Conservation (phyloP, 1,284 basidiomycete species). For the Limonomyces culmigenus region DNA sequence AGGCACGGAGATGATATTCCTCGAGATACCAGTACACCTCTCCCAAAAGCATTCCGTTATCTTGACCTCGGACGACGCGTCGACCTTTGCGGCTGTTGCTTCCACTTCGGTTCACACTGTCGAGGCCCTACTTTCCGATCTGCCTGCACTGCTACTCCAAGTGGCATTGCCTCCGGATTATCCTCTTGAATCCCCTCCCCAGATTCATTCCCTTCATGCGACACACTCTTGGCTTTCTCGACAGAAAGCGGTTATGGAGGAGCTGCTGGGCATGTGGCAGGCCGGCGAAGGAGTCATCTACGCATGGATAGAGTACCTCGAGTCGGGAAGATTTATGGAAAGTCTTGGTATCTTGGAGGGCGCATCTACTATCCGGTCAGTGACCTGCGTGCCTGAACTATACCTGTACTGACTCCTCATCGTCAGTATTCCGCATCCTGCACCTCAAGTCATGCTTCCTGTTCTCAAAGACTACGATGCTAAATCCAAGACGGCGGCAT, state of each 20-base stretch:
- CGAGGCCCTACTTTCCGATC: slow-evolving; percentile 19
- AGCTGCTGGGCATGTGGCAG: slow-evolving; percentile 37
- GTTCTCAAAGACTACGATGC: slow-evolving; percentile 31
- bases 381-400: slow-evolving; percentile 5
- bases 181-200: slow-evolving; percentile 33
- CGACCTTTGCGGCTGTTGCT: background rate
- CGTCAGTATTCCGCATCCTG: slow-evolving; percentile 34
- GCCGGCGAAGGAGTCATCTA: slow-evolving; percentile 44
- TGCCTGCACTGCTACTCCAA: slow-evolving; percentile 47
- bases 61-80: slow-evolving; percentile 16
- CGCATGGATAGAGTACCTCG: slow-evolving; percentile 52
- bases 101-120: background rate
- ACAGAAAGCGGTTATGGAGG: slow-evolving; percentile 17
- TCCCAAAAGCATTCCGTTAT: slow-evolving; percentile 19
- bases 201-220: slow-evolving; percentile 34
- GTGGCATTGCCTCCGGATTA: slow-evolving; percentile 39
- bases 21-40: slow-evolving; percentile 51
- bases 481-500: slow-evolving; percentile 26
- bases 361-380: slow-evolving; percentile 26
- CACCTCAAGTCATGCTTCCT: slow-evolving; percentile 31
- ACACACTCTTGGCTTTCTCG: slow-evolving; percentile 43
- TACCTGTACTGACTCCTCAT: slow-evolving; percentile 5
- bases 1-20: slow-evolving; percentile 20
- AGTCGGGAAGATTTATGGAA: slow-evolving; percentile 41
- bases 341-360: slow-evolving; percentile 17